A percentile compares a stretch with the other conserved stretches of the same genome.
phyloP scores from a whole-genome alignment of 768 basidiomycete genomes.

The Amylocystis lapponica region DNA sequence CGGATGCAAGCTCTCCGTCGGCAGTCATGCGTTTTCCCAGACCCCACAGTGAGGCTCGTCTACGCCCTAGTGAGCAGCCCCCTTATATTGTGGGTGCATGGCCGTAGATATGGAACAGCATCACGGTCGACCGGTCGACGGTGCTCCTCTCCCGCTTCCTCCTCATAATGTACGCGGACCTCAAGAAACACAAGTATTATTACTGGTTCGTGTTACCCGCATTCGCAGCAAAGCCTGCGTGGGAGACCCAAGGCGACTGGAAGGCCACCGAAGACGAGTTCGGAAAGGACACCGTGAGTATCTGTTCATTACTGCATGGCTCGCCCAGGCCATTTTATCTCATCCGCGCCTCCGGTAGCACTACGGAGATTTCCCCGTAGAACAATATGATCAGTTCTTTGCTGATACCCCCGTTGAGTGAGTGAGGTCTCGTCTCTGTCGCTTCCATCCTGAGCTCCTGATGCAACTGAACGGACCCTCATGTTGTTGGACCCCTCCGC shows the following conservation, averaged over 20 bases:
- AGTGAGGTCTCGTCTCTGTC: conserved; percentile 28
- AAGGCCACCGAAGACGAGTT: conserved; percentile 40
- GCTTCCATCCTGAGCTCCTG: not conserved
- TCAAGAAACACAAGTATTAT: conserved; percentile 97
- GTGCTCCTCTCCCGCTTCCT: conserved; percentile 71
- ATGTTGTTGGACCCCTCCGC: conserved; percentile 73
- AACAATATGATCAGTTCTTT: conserved; percentile 57
- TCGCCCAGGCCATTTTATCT: conserved; percentile 56
- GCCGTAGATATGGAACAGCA: conserved; percentile 66
- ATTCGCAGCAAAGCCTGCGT: conserved; percentile 81
- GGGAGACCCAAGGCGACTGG: conserved; percentile 78
- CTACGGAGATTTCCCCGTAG: conserved; percentile 45
- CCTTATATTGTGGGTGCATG: not conserved
- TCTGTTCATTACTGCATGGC: conserved; percentile 27
- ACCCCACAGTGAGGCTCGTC: conserved; percentile 35
- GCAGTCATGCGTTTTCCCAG: conserved; percentile 57
- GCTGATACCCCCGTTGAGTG: conserved; percentile 33
- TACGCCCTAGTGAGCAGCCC: not conserved
- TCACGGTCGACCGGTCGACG: conserved; percentile 45
- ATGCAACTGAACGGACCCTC: conserved; percentile 19
- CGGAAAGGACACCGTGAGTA: conserved; percentile 35
- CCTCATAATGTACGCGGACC: conserved; percentile 90
- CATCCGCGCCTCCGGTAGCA: conserved; percentile 31
- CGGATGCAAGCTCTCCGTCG: conserved; percentile 59
- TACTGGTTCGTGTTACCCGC: conserved; percentile 99